Base-by-base conservation (phyloP, 1,139 yeast species). In the Blastobotrys malaysiensis region DNA sequence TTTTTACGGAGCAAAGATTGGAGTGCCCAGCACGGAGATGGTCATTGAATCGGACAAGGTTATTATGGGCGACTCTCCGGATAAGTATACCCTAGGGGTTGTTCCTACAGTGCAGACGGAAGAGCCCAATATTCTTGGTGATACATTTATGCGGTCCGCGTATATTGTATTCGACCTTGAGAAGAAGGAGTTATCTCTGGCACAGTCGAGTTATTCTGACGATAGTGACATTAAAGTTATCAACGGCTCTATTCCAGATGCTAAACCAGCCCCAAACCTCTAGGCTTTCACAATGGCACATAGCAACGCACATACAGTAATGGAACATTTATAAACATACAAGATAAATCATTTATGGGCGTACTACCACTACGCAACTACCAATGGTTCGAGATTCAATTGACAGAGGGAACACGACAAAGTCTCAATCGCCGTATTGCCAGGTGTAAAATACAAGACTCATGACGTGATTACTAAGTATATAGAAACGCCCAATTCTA, bases 151-250 rank as follows among this genome's bases (percentile, higher is more conserved):
- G 63, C 77, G 89, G 54, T 77, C 81, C 50, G 90, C 88, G 5
- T 90, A 90, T 67, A 80, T 83, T 49, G 96, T 89, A 31, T 88
- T 81, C 63, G 95, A 90, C 69, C 72, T 88, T 59, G 90, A 86
- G 31, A 80, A 79, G 59, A 70, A 73, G 53, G 81, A 83, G 64
- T 74, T 89, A 26, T 83, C 85, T 0, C 57, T 90, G 52, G 97
- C 95, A 1, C 88, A 80, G 61, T 85, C 83, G 1, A 59, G 53
- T 18, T 59, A 58, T 51, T 58, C 60, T 46, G 58, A 55, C n/a
- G 55, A 57, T 18, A 54, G 64, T 22, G 53, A 62, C 24, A 59
- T 67, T 39, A 45, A 47, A 46, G 57, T 52, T 13, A 54, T 54
- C 39, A 21, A 49, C 9, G 53, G 52, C 9, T 13, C 39, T 3